Conservation (phyloP, 1,139 yeast genomes). For the Diutina mesorugosa region DNA sequence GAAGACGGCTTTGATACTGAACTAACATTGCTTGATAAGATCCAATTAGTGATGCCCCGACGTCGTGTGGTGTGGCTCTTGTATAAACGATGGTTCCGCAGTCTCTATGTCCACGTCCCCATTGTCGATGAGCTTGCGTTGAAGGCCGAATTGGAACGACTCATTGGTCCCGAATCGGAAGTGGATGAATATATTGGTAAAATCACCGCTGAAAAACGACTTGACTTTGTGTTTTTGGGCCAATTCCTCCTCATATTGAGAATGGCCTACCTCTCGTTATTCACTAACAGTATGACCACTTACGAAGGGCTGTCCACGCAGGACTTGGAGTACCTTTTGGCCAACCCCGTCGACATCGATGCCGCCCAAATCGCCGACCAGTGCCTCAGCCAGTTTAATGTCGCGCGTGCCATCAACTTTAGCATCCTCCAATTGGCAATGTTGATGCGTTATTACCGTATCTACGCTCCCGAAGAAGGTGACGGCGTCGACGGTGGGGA, state of each 20-base stretch:
- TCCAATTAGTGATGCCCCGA: conserved; percentile 19
- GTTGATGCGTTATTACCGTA: background rate
- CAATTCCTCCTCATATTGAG: conserved; percentile 13
- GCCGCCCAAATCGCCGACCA: conserved; percentile 15
- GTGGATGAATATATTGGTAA: conserved; percentile 7
- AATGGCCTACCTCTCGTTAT: conserved; percentile 13
- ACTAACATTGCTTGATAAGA: background rate
- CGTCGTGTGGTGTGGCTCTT: conserved; percentile 21
- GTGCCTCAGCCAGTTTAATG: conserved; percentile 22
- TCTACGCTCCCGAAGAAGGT: background rate
- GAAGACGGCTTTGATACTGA: background rate
- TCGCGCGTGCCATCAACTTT: background rate
- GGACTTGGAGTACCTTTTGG: conserved; percentile 10
- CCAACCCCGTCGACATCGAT: conserved; percentile 19
- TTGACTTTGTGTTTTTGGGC: conserved; percentile 15
- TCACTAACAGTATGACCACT: conserved; percentile 7
- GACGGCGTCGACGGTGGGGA: conserved; percentile 10
- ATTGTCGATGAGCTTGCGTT: conserved; percentile 31
- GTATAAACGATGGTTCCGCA: conserved; percentile 23
- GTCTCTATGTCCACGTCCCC: conserved; percentile 37
- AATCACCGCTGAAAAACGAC: conserved; percentile 10
- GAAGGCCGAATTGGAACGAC: conserved; percentile 10
- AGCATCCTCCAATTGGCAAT: background rate
- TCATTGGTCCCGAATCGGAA: conserved; percentile 10
- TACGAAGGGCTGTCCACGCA: conserved; percentile 8